These are phyloP conservation scores for Ambrosia hybrid DNA, from an alignment of 140 eudicot genomes.

Conservation along the genomic window DNA sequence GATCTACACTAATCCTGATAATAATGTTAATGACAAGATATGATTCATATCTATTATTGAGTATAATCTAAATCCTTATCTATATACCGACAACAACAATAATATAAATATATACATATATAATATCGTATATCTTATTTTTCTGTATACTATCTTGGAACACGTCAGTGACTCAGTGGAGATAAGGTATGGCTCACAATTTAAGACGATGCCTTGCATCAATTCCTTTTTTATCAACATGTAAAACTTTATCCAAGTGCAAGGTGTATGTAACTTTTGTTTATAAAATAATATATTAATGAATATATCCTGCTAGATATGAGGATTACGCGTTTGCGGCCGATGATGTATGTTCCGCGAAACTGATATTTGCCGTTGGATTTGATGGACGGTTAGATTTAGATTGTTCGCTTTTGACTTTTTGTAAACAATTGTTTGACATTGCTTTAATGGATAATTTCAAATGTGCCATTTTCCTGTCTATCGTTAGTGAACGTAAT, in stretches of 20 bases:
- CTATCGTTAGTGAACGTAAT: not conserved
- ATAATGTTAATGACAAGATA: not conserved
- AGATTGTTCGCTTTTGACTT: conserved; percentile 26
- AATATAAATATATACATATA: not conserved
- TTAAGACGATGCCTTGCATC: conserved; percentile 28
- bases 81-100: conserved; percentile 10
- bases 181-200: conserved; percentile 38
- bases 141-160: not conserved
- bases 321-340: conserved; percentile 30
- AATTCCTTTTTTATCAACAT: not conserved
- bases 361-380: conserved; percentile 17
- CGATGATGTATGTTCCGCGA: not conserved
- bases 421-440: conserved; percentile 28
- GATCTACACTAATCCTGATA: not conserved
- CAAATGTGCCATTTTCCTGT: conserved; percentile 29
- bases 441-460: conserved; percentile 26
- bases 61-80: conserved; percentile 19
- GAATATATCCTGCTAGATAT: conserved; percentile 24
- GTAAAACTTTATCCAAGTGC: conserved; percentile 27
- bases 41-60: not conserved
- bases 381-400: conserved; percentile 27
- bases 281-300: too few species aligned
- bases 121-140: not conserved
- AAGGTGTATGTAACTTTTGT: conserved; percentile 4
- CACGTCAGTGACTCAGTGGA: conserved; percentile 19